Percentiles rank a stretch among this genome's conserved stretches.
Conservation (phyloP, 306 rosid genomes). For the Quercus glauca region DNA sequence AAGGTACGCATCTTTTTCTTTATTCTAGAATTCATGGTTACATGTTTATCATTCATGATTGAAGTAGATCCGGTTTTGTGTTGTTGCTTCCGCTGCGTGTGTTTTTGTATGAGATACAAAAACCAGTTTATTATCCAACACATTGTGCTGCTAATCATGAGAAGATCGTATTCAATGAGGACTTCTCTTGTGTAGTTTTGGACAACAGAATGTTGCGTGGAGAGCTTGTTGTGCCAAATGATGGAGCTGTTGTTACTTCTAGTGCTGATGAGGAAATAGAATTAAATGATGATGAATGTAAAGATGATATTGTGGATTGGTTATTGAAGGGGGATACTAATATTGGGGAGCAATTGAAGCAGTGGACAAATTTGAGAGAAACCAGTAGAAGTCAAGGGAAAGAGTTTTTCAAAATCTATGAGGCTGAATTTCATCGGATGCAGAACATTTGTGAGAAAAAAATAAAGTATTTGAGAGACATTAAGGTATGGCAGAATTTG, state of each 20-base stretch:
- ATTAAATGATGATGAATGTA: too few relatives aligned
- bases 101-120: too few relatives aligned
- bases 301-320: not conserved
- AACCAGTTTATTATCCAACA: too few relatives aligned
- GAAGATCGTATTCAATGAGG: not conserved
- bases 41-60: too few relatives aligned
- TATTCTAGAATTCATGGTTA: too few relatives aligned
- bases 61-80: too few relatives aligned
- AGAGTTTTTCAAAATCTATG: not conserved
- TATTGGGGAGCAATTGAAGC: not conserved
- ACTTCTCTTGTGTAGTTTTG: not conserved
- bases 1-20: too few relatives aligned
- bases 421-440: not conserved
- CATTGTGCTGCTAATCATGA: not conserved
- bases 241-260: too few relatives aligned
- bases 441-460: not conserved
- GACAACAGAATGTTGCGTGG: not conserved
- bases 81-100: too few relatives aligned
- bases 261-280: too few relatives aligned
- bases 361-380: not conserved
- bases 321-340: not conserved
- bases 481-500: not conserved
- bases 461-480: too few relatives aligned
- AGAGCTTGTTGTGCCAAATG: not conserved
- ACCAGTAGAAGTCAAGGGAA: not conserved